These are phyloP conservation scores for Panicum miliaceum DNA, from an alignment of 176 grass and related monocot genomes.

Conservation along the genomic window DNA sequence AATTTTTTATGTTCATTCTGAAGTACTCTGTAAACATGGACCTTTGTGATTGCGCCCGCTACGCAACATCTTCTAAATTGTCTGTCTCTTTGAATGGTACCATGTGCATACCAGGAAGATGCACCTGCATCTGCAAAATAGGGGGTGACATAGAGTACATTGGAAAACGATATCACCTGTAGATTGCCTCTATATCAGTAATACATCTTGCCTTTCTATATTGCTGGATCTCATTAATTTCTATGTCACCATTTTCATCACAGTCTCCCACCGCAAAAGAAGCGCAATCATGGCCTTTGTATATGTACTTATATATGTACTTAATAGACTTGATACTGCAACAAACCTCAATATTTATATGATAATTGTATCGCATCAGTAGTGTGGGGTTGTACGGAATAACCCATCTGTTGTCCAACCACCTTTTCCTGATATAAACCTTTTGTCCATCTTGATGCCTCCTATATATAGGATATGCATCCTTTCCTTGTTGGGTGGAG, in stretches of 20 bases:
- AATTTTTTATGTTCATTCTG: neutral
- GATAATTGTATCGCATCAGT: neutral
- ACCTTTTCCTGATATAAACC: neutral
- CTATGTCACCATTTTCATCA: neutral
- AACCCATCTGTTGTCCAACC: neutral
- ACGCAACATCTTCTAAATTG: neutral
- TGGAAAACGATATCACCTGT: neutral
- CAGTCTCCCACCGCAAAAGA: neutral
- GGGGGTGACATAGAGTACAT: neutral
- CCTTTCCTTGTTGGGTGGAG: neutral
- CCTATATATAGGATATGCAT: neutral
- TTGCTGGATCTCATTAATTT: neutral
- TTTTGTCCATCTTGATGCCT: neutral
- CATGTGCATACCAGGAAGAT: neutral
- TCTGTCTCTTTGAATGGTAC: neutral
- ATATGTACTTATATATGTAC: neutral
- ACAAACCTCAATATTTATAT: neutral
- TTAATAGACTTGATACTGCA: neutral
- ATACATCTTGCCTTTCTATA: neutral
- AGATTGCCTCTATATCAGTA: neutral
- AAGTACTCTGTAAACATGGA: conserved; percentile 1
- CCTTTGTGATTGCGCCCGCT: rapidly evolving
- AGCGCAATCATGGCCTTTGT: neutral
- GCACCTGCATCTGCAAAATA: neutral
- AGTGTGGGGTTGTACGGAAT: neutral